phyloP scores from a whole-genome alignment of 2,329 filamentous ascomycete species.

The Clathrospora elynae region DNA sequence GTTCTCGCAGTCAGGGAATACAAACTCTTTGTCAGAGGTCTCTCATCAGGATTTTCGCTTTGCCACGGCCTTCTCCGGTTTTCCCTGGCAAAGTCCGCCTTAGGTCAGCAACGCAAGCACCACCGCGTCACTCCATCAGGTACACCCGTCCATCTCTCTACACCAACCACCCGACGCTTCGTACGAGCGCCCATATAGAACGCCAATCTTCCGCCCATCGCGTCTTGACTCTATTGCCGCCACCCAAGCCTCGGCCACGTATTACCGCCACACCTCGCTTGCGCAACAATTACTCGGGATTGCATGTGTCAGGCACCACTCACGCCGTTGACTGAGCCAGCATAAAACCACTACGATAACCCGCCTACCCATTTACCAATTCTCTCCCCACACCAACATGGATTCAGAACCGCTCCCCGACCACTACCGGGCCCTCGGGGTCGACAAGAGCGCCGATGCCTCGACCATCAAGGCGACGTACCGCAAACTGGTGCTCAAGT shows the following conservation, averaged over 20 bases:
- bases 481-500: slow-evolving; percentile 84
- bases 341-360: slow-evolving; percentile 20
- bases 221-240: slow-evolving; percentile 13
- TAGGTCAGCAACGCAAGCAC: slow-evolving; percentile 20
- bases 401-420: slow-evolving; percentile 63
- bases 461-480: slow-evolving; percentile 77
- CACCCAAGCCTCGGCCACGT: slow-evolving; percentile 25
- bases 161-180: slow-evolving; percentile 13
- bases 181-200: slow-evolving; percentile 10
- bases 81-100: slow-evolving; percentile 22
- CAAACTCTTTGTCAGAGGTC: slow-evolving; percentile 15
- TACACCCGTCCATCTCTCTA: slow-evolving; percentile 8
- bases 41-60: slow-evolving; percentile 14
- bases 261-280: slow-evolving; percentile 27
- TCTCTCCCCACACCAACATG: slow-evolving; percentile 47
- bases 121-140: slow-evolving; percentile 22
- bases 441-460: slow-evolving; percentile 72
- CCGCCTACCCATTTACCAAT: slow-evolving; percentile 4
- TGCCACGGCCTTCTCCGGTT: slow-evolving; percentile 28
- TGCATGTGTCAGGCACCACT: slow-evolving; percentile 18
- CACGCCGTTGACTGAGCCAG: slow-evolving; percentile 18
- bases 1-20: slow-evolving; percentile 2
- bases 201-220: slow-evolving; percentile 11
- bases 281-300: slow-evolving; percentile 7
- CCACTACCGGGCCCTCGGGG: slow-evolving; percentile 78